Evolutionary conservation across 768 basidiomycete species (phyloP).

Genomic region (Solioccasus polychromus): DNA sequence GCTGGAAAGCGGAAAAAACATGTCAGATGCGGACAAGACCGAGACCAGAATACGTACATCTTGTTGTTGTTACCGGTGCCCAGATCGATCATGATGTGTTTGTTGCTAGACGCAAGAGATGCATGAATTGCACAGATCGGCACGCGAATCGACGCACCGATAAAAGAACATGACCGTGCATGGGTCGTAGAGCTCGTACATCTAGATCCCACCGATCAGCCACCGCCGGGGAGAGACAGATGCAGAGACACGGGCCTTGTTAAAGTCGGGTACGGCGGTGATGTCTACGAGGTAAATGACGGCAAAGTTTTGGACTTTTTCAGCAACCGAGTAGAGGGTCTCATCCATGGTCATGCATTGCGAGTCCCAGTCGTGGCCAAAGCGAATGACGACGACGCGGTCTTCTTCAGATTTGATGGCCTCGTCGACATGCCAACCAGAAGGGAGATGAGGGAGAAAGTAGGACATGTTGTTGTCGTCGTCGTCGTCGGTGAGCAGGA

Average conservation of each 20-base stretch:
- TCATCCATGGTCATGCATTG: slow-evolving; percentile 99
- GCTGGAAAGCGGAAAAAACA: slow-evolving; percentile 39
- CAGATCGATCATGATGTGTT: slow-evolving; percentile 99
- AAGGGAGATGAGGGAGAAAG: slow-evolving; percentile 83
- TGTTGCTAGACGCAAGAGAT: slow-evolving; percentile 57
- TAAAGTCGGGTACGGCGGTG: slow-evolving; percentile 96
- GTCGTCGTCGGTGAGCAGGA: too few species aligned
- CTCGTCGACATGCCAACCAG: slow-evolving; percentile 99
- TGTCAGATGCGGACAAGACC: not conserved
- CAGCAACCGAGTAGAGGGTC: slow-evolving; percentile 85
- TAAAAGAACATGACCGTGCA: slow-evolving; percentile 99
- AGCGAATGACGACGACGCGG: slow-evolving; percentile 89
- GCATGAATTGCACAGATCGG: not conserved
- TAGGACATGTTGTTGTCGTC: slow-evolving; percentile 84
- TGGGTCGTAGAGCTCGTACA: slow-evolving; percentile 98
- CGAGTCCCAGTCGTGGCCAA: slow-evolving; percentile 90
- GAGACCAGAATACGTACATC: slow-evolving; percentile 64
- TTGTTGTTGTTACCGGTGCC: slow-evolving; percentile 99
- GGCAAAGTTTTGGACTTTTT: slow-evolving; percentile 98
- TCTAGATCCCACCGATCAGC: slow-evolving; percentile 45
- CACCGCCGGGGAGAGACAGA: not conserved
- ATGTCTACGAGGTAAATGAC: slow-evolving; percentile 96
- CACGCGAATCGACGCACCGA: slow-evolving; percentile 53
- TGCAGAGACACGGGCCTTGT: slow-evolving; percentile 68
- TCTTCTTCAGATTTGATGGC: slow-evolving; percentile 99